Percentiles rank a stretch among this genome's conserved stretches.
Evolutionary conservation across 176 grass and related monocot genomes (phyloP).

Genomic region (Olyra latifolia): DNA sequence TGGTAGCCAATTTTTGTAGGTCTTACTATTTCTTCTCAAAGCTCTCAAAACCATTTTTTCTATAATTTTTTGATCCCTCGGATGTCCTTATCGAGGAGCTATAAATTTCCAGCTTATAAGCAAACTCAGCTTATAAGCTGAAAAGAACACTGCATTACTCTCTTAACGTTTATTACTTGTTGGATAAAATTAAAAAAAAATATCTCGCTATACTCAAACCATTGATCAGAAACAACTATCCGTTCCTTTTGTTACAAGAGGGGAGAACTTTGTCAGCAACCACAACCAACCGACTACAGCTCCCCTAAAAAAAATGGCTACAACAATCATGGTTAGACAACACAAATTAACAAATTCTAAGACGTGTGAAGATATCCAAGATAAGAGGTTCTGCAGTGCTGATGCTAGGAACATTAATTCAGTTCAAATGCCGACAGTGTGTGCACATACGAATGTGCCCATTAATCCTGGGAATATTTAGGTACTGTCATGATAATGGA

Average conservation of each 20-base stretch:
- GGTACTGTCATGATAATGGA: not conserved
- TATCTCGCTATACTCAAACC: not conserved
- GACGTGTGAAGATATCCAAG: not conserved
- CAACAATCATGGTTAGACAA: not conserved
- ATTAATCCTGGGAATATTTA: not conserved
- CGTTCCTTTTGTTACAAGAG: not conserved
- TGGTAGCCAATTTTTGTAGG: no score
- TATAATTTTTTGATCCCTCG: no score
- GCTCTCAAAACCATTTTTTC: no score
- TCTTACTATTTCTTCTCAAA: no score
- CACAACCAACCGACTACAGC: not conserved
- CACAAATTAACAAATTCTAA: not conserved
- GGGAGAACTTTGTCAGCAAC: not conserved
- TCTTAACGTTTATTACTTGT: not conserved
- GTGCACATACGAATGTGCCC: not conserved
- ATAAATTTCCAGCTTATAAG: no score
- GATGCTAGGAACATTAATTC: not conserved
- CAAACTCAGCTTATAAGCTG: no score
- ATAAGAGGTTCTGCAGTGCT: not conserved
- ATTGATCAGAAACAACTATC: not conserved
- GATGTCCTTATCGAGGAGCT: no score
- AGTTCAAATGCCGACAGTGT: not conserved
- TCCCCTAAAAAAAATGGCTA: no score
- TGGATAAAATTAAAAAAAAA: not conserved
- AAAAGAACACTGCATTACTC: no score